Evolutionary conservation across 2,329 filamentous ascomycete species (phyloP).

Genomic region (Cladosporium sp.): DNA sequence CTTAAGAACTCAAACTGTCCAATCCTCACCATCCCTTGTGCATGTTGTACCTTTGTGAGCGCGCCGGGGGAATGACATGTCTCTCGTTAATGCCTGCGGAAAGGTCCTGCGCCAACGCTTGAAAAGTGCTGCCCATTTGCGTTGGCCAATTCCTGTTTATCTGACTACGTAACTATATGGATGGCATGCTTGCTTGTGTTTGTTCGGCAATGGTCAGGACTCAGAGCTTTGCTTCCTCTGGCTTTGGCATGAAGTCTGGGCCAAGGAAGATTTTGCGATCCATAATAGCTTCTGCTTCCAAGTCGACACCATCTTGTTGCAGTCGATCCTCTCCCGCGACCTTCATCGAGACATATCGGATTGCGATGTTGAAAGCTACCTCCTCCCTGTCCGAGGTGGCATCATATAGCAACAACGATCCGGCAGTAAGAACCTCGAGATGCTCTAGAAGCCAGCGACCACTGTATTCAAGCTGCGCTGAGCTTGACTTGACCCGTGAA

Average conservation of each 20-base stretch:
- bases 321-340: not conserved
- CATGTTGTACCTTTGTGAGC: not conserved
- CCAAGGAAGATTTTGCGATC: conserved; percentile 1
- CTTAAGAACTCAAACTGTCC: too few species aligned
- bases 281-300: not conserved
- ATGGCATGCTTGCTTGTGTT: not conserved
- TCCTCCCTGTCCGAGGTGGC: not conserved
- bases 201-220: not conserved
- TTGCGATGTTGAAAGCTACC: not conserved
- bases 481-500: not conserved
- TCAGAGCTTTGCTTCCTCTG: not conserved
- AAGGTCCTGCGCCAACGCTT: not conserved
- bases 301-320: not conserved
- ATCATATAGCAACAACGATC: not conserved
- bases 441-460: conserved; percentile 7
- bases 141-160: not conserved
- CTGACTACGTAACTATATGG: not conserved
- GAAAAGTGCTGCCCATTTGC: too few species aligned
- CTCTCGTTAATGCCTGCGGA: not conserved
- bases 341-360: not conserved
- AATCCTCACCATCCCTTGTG: too few species aligned
- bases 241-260: not conserved
- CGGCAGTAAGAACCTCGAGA: not conserved
- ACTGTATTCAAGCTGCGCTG: not conserved
- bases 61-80: not conserved